Percentiles rank a stretch among this genome's conserved stretches.
These are phyloP conservation scores for Gossypium davidsonii DNA, from an alignment of 441 rosid species.

Conservation along the genomic window DNA sequence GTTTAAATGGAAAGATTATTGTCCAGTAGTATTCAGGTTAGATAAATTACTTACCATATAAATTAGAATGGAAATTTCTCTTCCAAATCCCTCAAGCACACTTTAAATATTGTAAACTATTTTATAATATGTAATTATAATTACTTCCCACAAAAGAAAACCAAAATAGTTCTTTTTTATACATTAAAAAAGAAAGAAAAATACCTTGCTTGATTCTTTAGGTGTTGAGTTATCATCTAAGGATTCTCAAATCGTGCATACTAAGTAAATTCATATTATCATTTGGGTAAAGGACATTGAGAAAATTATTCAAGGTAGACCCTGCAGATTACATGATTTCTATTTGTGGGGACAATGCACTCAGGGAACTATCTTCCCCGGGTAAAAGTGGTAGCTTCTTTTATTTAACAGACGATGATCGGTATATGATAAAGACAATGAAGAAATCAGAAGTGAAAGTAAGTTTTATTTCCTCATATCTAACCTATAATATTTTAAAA, in stretches of 20 bases:
- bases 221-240: not conserved
- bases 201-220: too few relatives aligned
- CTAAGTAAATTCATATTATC: not conserved
- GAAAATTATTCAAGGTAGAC: slow-evolving; percentile 63
- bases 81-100: too few relatives aligned
- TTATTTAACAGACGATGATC: slow-evolving; percentile 42
- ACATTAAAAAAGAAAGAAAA: too few relatives aligned
- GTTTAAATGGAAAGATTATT: slow-evolving; percentile 74
- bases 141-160: not conserved
- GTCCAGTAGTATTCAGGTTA: slow-evolving; percentile 72
- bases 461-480: not conserved
- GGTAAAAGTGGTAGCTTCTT: slow-evolving; percentile 84
- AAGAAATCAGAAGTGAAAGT: slow-evolving; percentile 66
- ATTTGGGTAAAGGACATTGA: slow-evolving; percentile 42
- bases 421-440: slow-evolving; percentile 54
- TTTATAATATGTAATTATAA: not conserved
- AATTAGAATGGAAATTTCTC: too few relatives aligned
- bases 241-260: not conserved
- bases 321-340: slow-evolving; percentile 74
- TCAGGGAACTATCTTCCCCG: slow-evolving; percentile 74
- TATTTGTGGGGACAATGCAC: slow-evolving; percentile 65
- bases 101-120: too few relatives aligned
- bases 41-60: not conserved
- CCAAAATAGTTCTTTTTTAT: not conserved
- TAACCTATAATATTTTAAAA: not conserved